Evolutionary conservation across 495 filamentous ascomycete genomes (phyloP), one percentile per base, ranked within the genome.

Genomic region (Hypoxylon fragiforme): DNA sequence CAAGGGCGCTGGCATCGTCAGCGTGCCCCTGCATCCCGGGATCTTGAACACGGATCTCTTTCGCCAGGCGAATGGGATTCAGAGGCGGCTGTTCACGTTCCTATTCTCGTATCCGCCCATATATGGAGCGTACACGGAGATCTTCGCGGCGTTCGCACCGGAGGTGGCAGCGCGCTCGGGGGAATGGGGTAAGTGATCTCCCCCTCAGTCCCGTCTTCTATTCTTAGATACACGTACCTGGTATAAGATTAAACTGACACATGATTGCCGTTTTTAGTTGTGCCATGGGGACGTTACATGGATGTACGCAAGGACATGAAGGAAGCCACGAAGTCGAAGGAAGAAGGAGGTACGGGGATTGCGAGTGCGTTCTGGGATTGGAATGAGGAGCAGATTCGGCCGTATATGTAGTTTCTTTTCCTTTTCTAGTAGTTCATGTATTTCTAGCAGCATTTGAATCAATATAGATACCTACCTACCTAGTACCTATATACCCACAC

Each of bases 71-170:
- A n/a, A 7, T n/a, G 1, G 2, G 2, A 2, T 8, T 20, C 7
- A 16, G 3, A 15, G 21, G 3, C 8, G 15, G 7, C 8, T 35
- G 1, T 8, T 30, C 12, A 14, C 6, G 3, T 2, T 7, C 38
- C 12, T 34, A 32, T 8, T 16, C 11, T 13, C 13, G n/a, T 50
- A 62, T 18, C 20, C 42, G 5, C 26, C 64, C 32, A 43, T 65
- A 15, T 63, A 65, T 35, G 74, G 73, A 2, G 71, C 70, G 0
- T 75, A 73, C 42, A 71, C 72, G 3, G 68, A 72, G 53, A 55
- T 76, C 5, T 77, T 62, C 42, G 68, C 69, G 3, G 69, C 50
- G 2, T 63, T 75, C 44, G 67, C 68, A 7, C 61, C 68, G 5
- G 69, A 72, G 4, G 21, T 77, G 34, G 4, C 9, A 13, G 18